Conservation (phyloP, 495 filamentous ascomycete species). For the Collariella sp. region DNA sequence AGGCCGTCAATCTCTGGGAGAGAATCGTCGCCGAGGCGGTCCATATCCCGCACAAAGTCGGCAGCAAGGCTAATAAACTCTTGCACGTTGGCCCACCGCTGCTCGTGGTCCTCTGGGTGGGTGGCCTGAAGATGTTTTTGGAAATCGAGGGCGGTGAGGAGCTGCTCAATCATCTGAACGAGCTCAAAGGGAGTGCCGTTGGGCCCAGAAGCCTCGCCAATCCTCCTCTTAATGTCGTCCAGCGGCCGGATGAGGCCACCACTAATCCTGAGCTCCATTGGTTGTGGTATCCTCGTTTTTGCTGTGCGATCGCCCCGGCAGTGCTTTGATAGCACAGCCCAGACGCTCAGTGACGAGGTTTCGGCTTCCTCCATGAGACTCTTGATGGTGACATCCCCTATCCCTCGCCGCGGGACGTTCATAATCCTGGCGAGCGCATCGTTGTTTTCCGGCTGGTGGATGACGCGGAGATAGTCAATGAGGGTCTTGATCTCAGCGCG, state of each 20-base stretch:
- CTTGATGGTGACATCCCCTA: conserved; percentile 76
- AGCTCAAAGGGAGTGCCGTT: conserved; percentile 41
- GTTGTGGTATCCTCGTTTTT: conserved; percentile 59
- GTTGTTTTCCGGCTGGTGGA: conserved; percentile 79
- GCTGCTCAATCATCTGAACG: conserved; percentile 60
- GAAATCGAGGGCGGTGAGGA: conserved; percentile 67
- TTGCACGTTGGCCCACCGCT: conserved; percentile 84
- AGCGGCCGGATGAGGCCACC: conserved; percentile 43
- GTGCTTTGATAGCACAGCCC: conserved; percentile 59
- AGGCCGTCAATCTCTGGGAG: conserved; percentile 73
- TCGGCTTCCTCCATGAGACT: conserved; percentile 65
- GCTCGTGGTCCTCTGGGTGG: conserved; percentile 69
- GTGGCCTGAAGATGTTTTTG: conserved; percentile 60
- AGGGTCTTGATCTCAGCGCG: conserved; percentile 81
- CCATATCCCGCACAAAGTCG: conserved; percentile 49
- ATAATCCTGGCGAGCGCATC: conserved; percentile 81
- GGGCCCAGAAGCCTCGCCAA: conserved; percentile 37
- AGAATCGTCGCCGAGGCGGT: conserved; percentile 50
- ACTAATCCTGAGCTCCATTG: conserved; percentile 50
- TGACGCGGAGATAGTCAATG: conserved; percentile 79
- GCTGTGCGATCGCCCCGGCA: conserved; percentile 60
- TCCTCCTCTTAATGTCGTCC: conserved; percentile 51
- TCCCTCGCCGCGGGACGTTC: conserved; percentile 71
- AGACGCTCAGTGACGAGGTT: conserved; percentile 59
- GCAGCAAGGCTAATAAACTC: conserved; percentile 73